These are phyloP conservation scores for Aspergillus phoenicis DNA, from an alignment of 2,329 filamentous ascomycete genomes.

Conservation along the genomic window DNA sequence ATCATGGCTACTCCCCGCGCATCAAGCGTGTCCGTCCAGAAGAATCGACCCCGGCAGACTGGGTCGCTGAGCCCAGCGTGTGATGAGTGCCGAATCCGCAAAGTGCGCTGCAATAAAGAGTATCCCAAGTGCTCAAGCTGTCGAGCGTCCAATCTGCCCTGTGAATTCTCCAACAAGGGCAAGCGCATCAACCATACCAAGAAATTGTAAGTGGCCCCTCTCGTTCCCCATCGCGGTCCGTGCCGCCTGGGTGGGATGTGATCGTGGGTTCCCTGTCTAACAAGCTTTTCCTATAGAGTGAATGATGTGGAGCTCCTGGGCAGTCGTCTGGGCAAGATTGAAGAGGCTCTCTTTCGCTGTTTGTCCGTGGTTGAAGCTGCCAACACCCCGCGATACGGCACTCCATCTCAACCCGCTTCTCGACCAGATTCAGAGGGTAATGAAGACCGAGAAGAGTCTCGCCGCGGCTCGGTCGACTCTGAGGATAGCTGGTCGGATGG, in stretches of 20 bases:
- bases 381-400: not conserved
- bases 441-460: not conserved
- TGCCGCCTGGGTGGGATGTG: not conserved
- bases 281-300: not conserved
- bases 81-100: not conserved
- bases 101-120: slow-evolving; percentile 1
- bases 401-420: not conserved
- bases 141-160: not conserved
- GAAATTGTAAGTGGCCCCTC: not conserved
- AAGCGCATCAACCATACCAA: slow-evolving; percentile 1
- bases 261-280: not conserved
- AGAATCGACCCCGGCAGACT: not conserved
- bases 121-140: not conserved
- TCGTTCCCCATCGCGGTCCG: not conserved
- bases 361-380: not conserved
- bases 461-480: not conserved
- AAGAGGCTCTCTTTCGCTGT: not conserved
- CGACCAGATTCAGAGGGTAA: not conserved
- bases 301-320: not conserved
- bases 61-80: not conserved
- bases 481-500: not conserved
- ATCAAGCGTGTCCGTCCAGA: not conserved
- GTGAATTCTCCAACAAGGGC: not conserved
- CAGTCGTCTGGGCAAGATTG: not conserved
- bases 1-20: not conserved